phyloP scores from a whole-genome alignment of 306 rosid genomes.

The Quercus suber region DNA sequence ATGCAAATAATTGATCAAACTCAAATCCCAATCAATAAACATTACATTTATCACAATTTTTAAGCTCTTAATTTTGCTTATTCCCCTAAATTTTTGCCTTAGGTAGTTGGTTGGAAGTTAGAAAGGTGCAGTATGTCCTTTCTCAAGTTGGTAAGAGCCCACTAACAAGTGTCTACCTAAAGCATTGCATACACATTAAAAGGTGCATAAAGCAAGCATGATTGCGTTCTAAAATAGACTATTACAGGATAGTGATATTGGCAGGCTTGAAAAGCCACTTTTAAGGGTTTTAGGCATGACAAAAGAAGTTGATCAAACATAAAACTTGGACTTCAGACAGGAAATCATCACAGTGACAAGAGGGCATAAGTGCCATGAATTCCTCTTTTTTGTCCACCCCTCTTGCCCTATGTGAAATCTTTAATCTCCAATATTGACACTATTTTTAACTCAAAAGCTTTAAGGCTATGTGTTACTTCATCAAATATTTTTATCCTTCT shows the following conservation, averaged over 20 bases:
- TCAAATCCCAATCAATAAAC: neutral
- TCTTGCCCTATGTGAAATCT: no score
- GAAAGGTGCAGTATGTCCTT: neutral
- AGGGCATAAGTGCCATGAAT: neutral
- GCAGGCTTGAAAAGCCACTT: slow-evolving; percentile 26
- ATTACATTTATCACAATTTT: no score
- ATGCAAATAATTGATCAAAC: neutral
- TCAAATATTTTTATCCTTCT: no score
- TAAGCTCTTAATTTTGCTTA: neutral
- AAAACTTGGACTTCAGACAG: neutral
- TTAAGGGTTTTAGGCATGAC: neutral
- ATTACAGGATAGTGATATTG: slow-evolving; percentile 1
- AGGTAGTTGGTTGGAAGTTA: neutral
- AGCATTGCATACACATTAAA: slow-evolving; percentile 22
- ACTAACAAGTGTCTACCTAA: slow-evolving; percentile 36
- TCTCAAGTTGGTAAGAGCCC: slow-evolving; percentile 17
- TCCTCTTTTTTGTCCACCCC: no score
- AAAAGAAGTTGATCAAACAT: neutral
- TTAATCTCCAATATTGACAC: no score
- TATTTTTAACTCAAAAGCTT: no score
- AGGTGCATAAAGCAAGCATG: slow-evolving; percentile 33
- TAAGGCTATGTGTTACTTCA: no score
- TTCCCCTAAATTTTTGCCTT: neutral
- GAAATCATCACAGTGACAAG: neutral
- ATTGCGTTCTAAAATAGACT: slow-evolving; percentile 19